phyloP scores from a whole-genome alignment of 768 basidiomycete genomes.

The Dentipellis fragilis region DNA sequence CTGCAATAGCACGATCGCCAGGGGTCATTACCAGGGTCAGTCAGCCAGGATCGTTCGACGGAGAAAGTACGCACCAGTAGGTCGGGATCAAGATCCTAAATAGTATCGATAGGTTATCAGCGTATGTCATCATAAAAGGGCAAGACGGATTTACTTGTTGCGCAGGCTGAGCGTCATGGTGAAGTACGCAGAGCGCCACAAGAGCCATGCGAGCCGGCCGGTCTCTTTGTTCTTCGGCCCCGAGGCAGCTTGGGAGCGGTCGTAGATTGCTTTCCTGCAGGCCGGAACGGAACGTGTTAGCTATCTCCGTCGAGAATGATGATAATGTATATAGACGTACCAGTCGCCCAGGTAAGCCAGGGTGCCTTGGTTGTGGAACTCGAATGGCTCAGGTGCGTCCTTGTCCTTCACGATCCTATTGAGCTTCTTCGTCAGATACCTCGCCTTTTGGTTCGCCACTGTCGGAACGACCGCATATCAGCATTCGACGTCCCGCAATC shows the following conservation, averaged over 20 bases:
- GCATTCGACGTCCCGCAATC: not conserved
- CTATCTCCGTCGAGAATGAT: no score
- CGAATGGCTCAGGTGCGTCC: slow-evolving; percentile 41
- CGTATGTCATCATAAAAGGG: not conserved
- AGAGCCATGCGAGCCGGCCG: slow-evolving; percentile 63
- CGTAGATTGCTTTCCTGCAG: slow-evolving; percentile 69
- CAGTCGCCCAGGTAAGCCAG: slow-evolving; percentile 77
- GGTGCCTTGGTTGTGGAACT: slow-evolving; percentile 64
- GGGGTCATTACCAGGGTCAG: no score
- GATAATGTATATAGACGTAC: slow-evolving; percentile 23
- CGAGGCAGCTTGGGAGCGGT: slow-evolving; percentile 41
- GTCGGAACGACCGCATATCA: not conserved
- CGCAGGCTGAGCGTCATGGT: slow-evolving; percentile 63
- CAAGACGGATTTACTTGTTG: slow-evolving; percentile 44
- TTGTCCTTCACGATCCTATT: slow-evolving; percentile 49
- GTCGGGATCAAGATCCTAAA: slow-evolving; percentile 52
- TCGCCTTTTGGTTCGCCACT: slow-evolving; percentile 75
- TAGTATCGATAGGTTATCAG: slow-evolving; percentile 1
- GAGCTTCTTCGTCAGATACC: slow-evolving; percentile 54
- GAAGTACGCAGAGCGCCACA: slow-evolving; percentile 78
- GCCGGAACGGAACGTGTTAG: not conserved
- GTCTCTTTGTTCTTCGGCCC: slow-evolving; percentile 44
- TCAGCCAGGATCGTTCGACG: slow-evolving; percentile 2
- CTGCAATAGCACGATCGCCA: slow-evolving; percentile 20
- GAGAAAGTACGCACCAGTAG: slow-evolving; percentile 42